These are phyloP conservation scores for Aegilops tauschii DNA, from an alignment of 176 grass and related monocot genomes.

Conservation along the genomic window DNA sequence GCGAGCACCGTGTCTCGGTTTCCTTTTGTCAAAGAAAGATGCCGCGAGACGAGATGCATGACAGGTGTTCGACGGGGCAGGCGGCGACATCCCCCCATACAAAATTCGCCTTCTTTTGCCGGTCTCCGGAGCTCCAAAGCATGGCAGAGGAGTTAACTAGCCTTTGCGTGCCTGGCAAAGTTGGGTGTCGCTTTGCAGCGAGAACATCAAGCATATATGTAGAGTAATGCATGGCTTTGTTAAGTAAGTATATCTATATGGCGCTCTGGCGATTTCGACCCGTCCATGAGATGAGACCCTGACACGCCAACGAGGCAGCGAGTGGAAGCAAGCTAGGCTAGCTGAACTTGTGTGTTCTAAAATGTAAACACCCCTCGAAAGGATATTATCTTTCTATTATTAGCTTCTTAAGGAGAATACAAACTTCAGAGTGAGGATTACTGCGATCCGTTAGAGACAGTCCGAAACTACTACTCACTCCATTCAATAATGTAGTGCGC, in stretches of 20 bases:
- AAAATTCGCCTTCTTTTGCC: conserved; percentile 20
- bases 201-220: not conserved
- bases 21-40: conserved; percentile 40
- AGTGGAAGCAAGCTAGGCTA: conserved; percentile 23
- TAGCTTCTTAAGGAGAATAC: too few relatives aligned
- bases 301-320: not conserved
- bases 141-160: conserved; percentile 22
- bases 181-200: not conserved
- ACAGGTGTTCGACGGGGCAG: conserved; percentile 28
- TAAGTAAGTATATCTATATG: too few relatives aligned
- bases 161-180: conserved; percentile 34
- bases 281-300: not conserved
- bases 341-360: not conserved
- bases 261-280: not conserved
- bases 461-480: too few relatives aligned
- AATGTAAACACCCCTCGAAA: not conserved
- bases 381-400: not conserved
- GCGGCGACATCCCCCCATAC: conserved; percentile 23
- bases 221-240: too few relatives aligned
- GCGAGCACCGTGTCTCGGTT: not conserved
- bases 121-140: not conserved
- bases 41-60: not conserved
- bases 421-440: too few relatives aligned
- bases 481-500: too few relatives aligned
- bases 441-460: too few relatives aligned